Evolutionary conservation across 208 protist genomes (phyloP).

Genomic region (Leishmania amazonensis): DNA sequence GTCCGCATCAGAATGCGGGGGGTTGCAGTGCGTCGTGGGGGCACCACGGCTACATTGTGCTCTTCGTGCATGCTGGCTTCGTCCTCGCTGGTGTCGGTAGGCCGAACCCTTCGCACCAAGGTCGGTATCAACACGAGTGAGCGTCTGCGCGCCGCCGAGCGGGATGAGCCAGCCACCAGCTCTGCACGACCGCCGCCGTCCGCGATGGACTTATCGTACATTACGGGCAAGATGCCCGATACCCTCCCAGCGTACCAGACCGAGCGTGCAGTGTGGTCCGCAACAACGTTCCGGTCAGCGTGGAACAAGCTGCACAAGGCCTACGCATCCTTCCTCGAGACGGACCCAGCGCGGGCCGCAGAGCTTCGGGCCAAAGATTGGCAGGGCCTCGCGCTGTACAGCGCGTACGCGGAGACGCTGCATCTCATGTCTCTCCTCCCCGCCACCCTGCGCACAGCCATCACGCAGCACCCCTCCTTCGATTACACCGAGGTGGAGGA

Average conservation of each 20-base stretch:
- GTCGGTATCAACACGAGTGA: constrained; percentile 23
- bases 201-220: constrained; percentile 35
- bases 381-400: constrained; percentile 55
- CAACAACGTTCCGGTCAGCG: constrained; percentile 49
- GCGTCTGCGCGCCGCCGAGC: constrained; percentile 16
- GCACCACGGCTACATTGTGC: neutral
- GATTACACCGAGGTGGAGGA: constrained; percentile 61
- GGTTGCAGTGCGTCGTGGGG: neutral
- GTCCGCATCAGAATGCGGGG: neutral
- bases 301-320: constrained; percentile 54
- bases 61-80: neutral
- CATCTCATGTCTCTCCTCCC: constrained; percentile 69
- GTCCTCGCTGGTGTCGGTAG: neutral
- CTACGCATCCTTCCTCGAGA: constrained; percentile 12
- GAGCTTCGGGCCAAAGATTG: constrained; percentile 61
- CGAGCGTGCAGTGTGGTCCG: constrained; percentile 52
- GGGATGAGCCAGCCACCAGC: constrained; percentile 22
- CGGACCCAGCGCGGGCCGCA: constrained; percentile 33
- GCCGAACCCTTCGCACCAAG: constrained; percentile 11
- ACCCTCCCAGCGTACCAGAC: constrained; percentile 49
- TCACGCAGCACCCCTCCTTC: constrained; percentile 53
- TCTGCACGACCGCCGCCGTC: constrained; percentile 31
- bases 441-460: constrained; percentile 41
- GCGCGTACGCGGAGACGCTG: constrained; percentile 63
- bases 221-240: constrained; percentile 27